Evolutionary conservation across 1,284 basidiomycete genomes (phyloP).

Genomic region (Stygiomarasmius scandens): DNA sequence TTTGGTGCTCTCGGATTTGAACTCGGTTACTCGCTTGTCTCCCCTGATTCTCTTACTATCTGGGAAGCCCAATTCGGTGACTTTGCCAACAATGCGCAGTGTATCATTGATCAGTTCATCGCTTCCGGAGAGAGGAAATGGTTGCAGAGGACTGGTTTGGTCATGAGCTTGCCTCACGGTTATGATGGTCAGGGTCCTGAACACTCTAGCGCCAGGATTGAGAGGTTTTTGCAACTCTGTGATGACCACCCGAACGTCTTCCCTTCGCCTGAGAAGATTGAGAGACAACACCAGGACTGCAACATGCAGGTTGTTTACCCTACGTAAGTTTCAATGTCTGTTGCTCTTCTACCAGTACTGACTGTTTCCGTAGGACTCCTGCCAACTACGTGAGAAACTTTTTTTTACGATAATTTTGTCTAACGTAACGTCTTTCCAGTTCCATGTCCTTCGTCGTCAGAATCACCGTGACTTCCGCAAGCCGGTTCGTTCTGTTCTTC

Average conservation of each 20-base stretch:
- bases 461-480: constrained; percentile 97
- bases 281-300: constrained; percentile 97
- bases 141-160: constrained; percentile 93
- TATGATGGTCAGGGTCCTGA: constrained; percentile 99
- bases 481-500: constrained; percentile 60
- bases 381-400: constrained; percentile 79
- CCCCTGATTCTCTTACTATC: constrained; percentile 90
- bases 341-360: not conserved
- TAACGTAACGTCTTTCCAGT: constrained; percentile 49
- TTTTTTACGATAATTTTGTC: constrained; percentile 3
- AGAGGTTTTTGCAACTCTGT: constrained; percentile 97
- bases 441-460: constrained; percentile 94
- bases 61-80: constrained; percentile 99
- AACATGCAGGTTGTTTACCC: constrained; percentile 99
- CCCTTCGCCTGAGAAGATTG: constrained; percentile 88
- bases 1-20: constrained; percentile 97
- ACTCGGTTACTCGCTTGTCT: constrained; percentile 97
- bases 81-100: constrained; percentile 96
- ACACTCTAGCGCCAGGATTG: constrained; percentile 95
- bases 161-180: constrained; percentile 93
- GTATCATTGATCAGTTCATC: constrained; percentile 99
- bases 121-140: constrained; percentile 98
- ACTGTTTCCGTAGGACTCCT: constrained; percentile 62
- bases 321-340: constrained; percentile 58
- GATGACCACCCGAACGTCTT: constrained; percentile 95